These are phyloP conservation scores for Exophiala aquamarina DNA, from an alignment of 2,329 filamentous ascomycete genomes.

Conservation along the genomic window DNA sequence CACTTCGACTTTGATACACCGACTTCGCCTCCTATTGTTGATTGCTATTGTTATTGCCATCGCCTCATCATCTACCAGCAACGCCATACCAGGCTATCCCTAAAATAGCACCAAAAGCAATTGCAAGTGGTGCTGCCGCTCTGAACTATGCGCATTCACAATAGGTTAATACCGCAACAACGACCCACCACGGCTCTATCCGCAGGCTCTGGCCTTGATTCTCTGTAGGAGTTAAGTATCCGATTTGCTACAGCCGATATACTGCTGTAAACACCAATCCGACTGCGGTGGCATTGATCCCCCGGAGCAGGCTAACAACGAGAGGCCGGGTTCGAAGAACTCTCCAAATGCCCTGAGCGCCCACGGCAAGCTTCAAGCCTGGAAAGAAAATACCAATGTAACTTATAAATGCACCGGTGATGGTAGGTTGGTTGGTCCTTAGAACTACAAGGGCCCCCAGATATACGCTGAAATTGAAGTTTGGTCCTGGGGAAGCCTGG, in stretches of 20 bases:
- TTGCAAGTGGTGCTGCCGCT: conserved; percentile 44
- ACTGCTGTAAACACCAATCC: conserved; percentile 65
- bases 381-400: conserved; percentile 56
- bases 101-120: conserved; percentile 48
- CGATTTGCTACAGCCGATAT: conserved; percentile 63
- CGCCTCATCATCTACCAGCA: conserved; percentile 27
- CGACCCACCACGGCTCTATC: conserved; percentile 64
- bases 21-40: too few relatives aligned
- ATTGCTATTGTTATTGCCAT: too few relatives aligned
- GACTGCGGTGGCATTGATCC: conserved; percentile 61
- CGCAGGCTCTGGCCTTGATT: conserved; percentile 54
- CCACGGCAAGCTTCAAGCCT: conserved; percentile 42
- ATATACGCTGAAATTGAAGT: conserved; percentile 55
- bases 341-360: conserved; percentile 54
- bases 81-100: conserved; percentile 51
- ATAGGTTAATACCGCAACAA: conserved; percentile 55
- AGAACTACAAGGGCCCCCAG: conserved; percentile 53
- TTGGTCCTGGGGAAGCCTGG: conserved; percentile 64
- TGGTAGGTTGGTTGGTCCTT: conserved; percentile 36
- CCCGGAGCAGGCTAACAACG: conserved; percentile 53
- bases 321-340: conserved; percentile 46
- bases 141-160: conserved; percentile 51
- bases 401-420: conserved; percentile 52
- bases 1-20: too few relatives aligned
- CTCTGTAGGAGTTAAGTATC: conserved; percentile 54